Percentiles rank a stretch among this genome's conserved stretches.
phyloP scores from a whole-genome alignment of 352 stramenopile species.

The Aphanomyces euteiches region DNA sequence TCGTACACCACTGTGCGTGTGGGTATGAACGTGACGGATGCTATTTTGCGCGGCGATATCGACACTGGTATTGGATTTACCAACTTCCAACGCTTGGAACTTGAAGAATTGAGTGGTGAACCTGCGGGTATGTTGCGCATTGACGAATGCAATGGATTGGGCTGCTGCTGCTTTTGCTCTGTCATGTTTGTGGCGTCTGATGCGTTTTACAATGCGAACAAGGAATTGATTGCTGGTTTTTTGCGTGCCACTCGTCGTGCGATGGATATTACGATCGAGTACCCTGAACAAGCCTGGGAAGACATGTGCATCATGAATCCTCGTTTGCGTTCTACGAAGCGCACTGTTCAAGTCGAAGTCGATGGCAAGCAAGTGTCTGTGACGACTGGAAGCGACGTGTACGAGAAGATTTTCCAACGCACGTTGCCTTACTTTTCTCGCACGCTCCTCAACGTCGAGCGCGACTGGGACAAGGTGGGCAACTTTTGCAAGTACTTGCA shows the following conservation, averaged over 20 bases:
- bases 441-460: constrained; percentile 47
- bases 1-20: constrained; percentile 49
- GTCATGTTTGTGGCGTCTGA: constrained; percentile 53
- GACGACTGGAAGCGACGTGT: constrained; percentile 38
- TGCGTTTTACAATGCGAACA: constrained; percentile 49
- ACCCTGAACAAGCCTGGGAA: constrained; percentile 48
- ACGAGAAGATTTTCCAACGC: constrained; percentile 52
- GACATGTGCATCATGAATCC: constrained; percentile 54
- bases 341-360: constrained; percentile 19
- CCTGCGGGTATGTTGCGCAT: constrained; percentile 51
- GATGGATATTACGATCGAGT: constrained; percentile 53
- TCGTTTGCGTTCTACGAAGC: constrained; percentile 39
- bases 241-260: constrained; percentile 44
- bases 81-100: constrained; percentile 53
- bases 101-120: constrained; percentile 49
- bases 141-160: constrained; percentile 48
- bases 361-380: constrained; percentile 27
- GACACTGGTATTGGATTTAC: constrained; percentile 53
- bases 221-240: constrained; percentile 44
- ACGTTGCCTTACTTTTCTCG: constrained; percentile 51
- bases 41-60: constrained; percentile 47
- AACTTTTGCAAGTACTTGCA: constrained; percentile 56
- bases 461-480: constrained; percentile 54
- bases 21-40: constrained; percentile 53
- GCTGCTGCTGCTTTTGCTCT: constrained; percentile 55